Base-by-base conservation (phyloP, 352 stramenopile species). In the Phytophthora parvispora region DNA sequence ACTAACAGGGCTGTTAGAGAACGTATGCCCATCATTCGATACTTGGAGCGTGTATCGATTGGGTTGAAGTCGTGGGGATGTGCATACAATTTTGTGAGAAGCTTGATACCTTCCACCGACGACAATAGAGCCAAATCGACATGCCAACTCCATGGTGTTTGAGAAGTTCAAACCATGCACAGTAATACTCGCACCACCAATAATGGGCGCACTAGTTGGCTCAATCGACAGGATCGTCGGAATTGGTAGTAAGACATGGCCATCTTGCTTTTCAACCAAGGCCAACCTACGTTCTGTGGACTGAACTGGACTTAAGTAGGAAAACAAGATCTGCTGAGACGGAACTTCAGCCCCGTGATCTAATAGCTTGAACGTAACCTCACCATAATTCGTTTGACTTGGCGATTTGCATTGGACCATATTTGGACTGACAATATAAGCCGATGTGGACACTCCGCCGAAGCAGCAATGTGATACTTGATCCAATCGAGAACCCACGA, bases 151-250 rank as follows among this genome's bases (percentile, higher is more conserved):
- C 49, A 84, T 45, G 6, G 83, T 86, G 48, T 95, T 89, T 1
- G 72, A 54, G 52, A 99, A 98, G 9, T 90, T 78, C 10, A 74
- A 25, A 7, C 95, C 96, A 24, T 50, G 51, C 6, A 98, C 76
- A n/a, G 83, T 75, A 16, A 99, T 69, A 3, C 75, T 43, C 5
- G 90, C 92, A 28, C 92, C 91, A 10, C 82, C 81, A 24, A 47
- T 59, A 25, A 61, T 74, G 7, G 62, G 62, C 16, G 43, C 56
- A 47, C 51, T 52, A 20, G 28, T 8, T n/a, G 70, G 62, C 56
- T 72, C 25, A 22, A 77, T 22, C n/a, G 59, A 72, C 32, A 60
- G 60, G 40, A 71, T 80, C 43, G 48, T 64, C 16, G 67, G 71
- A 25, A 63, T 45, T 12, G 60, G 28, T 6, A 62, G 29, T 9